These are phyloP conservation scores for Candida coquimbonensis DNA, from an alignment of 805 yeast genomes.

Conservation along the genomic window DNA sequence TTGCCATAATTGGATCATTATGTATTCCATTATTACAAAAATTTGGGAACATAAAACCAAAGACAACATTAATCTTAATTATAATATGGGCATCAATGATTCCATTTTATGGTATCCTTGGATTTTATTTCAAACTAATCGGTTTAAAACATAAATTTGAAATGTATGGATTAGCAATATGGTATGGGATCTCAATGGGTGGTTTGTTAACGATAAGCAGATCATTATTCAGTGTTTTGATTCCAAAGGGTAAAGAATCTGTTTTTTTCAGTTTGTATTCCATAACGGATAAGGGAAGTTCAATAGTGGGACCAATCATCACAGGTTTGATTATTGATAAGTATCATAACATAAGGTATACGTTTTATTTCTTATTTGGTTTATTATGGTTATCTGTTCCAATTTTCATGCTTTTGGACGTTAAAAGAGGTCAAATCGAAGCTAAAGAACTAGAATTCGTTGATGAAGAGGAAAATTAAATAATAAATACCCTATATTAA, in stretches of 20 bases:
- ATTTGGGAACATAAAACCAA: conserved; percentile 35
- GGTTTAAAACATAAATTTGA: conserved; percentile 62
- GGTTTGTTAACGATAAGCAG: conserved; percentile 66
- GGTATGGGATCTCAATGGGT: conserved; percentile 75
- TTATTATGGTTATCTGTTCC: conserved; percentile 52
- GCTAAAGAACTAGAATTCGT: conserved; percentile 35
- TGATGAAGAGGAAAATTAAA: conserved; percentile 10
- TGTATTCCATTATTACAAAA: conserved; percentile 40
- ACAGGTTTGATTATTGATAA: conserved; percentile 68
- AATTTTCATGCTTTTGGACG: conserved; percentile 45
- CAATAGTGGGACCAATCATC: conserved; percentile 64
- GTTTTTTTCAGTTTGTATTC: conserved; percentile 70
- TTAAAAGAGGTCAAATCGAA: conserved; percentile 55
- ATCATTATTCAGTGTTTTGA: conserved; percentile 58
- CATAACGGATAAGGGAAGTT: conserved; percentile 76
- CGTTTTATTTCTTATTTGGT: conserved; percentile 56
- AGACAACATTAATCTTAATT: conserved; percentile 41
- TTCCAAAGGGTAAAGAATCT: conserved; percentile 70
- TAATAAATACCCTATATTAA: neutral
- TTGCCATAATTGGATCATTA: conserved; percentile 64
- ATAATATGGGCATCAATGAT: conserved; percentile 58
- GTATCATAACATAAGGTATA: conserved; percentile 67
- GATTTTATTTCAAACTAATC: conserved; percentile 45
- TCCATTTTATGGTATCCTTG: conserved; percentile 66
- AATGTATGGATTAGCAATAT: conserved; percentile 59